A percentile compares a stretch with the other conserved stretches of the same genome.
phyloP scores from a whole-genome alignment of 1,284 basidiomycete genomes.

The Pseudozyma tsukubaensis region DNA sequence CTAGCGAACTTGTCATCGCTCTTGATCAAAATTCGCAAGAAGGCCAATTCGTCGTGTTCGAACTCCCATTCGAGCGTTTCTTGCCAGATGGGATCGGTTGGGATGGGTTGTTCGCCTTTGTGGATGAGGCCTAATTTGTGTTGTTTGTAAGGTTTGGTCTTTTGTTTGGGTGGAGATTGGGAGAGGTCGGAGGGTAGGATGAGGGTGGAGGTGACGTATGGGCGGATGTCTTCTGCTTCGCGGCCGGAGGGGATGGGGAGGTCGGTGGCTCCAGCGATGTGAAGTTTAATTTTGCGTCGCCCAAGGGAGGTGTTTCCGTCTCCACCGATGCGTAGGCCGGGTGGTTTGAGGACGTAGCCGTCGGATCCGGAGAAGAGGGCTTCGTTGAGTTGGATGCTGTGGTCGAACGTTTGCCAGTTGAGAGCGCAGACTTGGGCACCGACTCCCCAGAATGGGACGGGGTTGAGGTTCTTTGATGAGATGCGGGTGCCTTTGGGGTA shows the following conservation, averaged over 20 bases:
- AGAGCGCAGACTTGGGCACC: constrained; percentile 76
- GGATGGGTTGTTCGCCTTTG: constrained; percentile 50
- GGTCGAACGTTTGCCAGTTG: constrained; percentile 74
- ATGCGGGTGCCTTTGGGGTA: constrained; percentile 76
- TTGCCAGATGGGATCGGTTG: constrained; percentile 57
- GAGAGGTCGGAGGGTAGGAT: constrained; percentile 44
- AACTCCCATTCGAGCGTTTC: constrained; percentile 59
- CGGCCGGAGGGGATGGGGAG: constrained; percentile 51
- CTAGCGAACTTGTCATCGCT: constrained; percentile 59
- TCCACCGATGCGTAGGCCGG: constrained; percentile 54
- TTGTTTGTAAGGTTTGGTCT: constrained; percentile 55
- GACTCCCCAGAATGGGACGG: constrained; percentile 72
- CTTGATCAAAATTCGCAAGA: constrained; percentile 60
- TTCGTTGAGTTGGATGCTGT: constrained; percentile 73
- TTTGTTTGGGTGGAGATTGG: constrained; percentile 48
- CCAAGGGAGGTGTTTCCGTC: constrained; percentile 51
- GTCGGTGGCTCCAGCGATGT: constrained; percentile 60
- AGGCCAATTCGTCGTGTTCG: constrained; percentile 54
- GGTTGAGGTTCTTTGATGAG: constrained; percentile 55
- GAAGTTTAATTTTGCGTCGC: constrained; percentile 36
- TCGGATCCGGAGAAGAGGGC: constrained; percentile 75
- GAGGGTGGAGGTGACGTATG: constrained; percentile 62
- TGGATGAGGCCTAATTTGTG: constrained; percentile 55
- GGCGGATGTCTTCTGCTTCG: constrained; percentile 54
- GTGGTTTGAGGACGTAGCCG: constrained; percentile 75